A percentile compares a stretch with the other conserved stretches of the same genome.
Conservation (phyloP, 768 basidiomycete genomes). For the Trametes coccinea region DNA sequence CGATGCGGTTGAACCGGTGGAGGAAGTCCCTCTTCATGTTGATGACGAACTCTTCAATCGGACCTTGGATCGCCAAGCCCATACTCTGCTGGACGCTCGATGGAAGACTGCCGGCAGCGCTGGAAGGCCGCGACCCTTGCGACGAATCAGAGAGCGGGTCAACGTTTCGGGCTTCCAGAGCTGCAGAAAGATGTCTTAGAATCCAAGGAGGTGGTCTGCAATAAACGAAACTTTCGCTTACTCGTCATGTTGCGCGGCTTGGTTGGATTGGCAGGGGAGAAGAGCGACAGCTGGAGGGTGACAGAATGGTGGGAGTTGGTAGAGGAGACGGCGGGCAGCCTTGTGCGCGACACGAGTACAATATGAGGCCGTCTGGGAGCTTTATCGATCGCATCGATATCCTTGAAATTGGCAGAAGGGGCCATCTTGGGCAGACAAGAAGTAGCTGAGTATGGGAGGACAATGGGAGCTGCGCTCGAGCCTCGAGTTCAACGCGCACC, state of each 20-base stretch:
- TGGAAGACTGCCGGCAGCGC: not conserved
- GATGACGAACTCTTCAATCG: not conserved
- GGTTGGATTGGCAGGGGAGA: not conserved
- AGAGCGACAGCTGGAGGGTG: not conserved
- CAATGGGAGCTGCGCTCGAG: too few species aligned
- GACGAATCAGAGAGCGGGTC: not conserved
- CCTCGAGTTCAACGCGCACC: too few species aligned
- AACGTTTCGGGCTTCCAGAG: not conserved
- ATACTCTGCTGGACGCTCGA: not conserved
- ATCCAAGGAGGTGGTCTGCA: not conserved
- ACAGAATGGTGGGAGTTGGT: not conserved
- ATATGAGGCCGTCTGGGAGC: not conserved
- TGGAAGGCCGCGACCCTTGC: not conserved
- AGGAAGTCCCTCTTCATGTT: not conserved
- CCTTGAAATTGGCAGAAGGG: not conserved
- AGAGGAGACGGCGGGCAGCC: not conserved
- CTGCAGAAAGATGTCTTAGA: not conserved
- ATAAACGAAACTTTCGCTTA: too few species aligned
- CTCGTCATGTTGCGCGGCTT: not conserved
- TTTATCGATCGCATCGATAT: not conserved
- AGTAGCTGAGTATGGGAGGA: too few species aligned
- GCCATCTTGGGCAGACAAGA: not conserved
- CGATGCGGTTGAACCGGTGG: not conserved
- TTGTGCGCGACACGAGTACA: not conserved
- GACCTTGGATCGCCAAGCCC: not conserved